Percentiles rank a stretch among this genome's conserved stretches.
phyloP scores from a whole-genome alignment of 192 early-diverging fungal genomes.

The Glomus cerebriforme region DNA sequence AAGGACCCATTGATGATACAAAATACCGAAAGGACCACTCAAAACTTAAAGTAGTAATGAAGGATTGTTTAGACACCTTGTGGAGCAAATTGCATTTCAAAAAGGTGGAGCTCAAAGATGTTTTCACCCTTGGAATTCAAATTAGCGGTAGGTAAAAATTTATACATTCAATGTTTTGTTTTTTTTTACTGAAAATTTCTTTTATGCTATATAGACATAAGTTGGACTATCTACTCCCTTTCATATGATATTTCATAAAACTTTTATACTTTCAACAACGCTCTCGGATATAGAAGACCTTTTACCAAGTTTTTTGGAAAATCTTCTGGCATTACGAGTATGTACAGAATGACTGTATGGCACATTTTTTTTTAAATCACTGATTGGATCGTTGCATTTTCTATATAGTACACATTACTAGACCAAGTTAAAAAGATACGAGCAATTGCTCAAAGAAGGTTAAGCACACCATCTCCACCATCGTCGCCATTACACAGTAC shows the following conservation, averaged over 20 bases:
- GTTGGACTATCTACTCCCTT: slow-evolving; percentile 30
- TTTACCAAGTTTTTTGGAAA: background rate
- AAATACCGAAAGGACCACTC: slow-evolving; percentile 12
- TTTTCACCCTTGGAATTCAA: background rate
- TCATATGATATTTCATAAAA: slow-evolving; percentile 20
- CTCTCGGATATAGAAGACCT: slow-evolving; percentile 23
- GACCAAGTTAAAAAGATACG: no score
- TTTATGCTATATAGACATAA: slow-evolving; percentile 20
- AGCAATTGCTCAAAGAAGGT: no score
- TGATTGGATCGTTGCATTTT: no score
- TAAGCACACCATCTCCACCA: no score
- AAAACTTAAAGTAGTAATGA: slow-evolving; percentile 14
- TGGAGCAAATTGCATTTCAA: slow-evolving; percentile 19
- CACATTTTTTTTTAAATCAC: no score
- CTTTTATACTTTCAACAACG: slow-evolving; percentile 1
- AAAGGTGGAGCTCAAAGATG: slow-evolving; percentile 10
- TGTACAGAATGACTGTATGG: no score
- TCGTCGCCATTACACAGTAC: no score
- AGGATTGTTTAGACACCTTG: background rate
- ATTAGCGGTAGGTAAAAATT: slow-evolving; percentile 22
- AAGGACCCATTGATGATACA: slow-evolving; percentile 23
- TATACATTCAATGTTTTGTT: slow-evolving; percentile 14
- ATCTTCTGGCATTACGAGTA: no score
- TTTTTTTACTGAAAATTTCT: slow-evolving; percentile 18
- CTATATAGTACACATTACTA: no score